Conservation (phyloP, 2,329 filamentous ascomycete genomes). For the Pestalotiopsis sp. region DNA sequence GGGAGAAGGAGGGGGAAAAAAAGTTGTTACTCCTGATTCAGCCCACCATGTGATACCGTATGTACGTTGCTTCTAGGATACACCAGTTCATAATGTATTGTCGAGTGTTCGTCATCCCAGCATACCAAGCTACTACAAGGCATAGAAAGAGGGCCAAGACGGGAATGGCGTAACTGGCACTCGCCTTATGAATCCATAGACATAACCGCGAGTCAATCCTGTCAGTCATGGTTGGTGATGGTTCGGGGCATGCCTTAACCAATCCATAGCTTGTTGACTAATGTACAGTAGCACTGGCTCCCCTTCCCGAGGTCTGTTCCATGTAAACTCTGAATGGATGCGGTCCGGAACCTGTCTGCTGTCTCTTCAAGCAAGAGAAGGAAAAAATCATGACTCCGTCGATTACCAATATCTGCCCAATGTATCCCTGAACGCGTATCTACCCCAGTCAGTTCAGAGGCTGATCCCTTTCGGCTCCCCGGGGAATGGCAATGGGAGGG, state of each 20-base stretch:
- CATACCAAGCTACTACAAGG: background rate
- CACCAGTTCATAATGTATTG: too few relatives aligned
- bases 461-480: background rate
- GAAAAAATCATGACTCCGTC: background rate
- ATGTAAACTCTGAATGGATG: background rate
- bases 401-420: background rate
- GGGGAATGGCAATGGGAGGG: background rate
- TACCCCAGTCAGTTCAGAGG: background rate
- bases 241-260: background rate
- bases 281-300: background rate
- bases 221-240: background rate
- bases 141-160: background rate
- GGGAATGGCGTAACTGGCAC: background rate
- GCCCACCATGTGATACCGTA: background rate
- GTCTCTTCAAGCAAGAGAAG: background rate
- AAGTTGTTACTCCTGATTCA: background rate
- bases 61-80: too few relatives aligned
- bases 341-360: background rate
- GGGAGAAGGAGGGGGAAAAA: background rate
- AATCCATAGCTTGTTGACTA: background rate
- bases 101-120: background rate
- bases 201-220: background rate
- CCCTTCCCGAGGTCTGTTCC: background rate
- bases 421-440: background rate
- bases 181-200: background rate